phyloP scores from a whole-genome alignment of 129 eudicot species.

The Tanacetum coccineum region DNA sequence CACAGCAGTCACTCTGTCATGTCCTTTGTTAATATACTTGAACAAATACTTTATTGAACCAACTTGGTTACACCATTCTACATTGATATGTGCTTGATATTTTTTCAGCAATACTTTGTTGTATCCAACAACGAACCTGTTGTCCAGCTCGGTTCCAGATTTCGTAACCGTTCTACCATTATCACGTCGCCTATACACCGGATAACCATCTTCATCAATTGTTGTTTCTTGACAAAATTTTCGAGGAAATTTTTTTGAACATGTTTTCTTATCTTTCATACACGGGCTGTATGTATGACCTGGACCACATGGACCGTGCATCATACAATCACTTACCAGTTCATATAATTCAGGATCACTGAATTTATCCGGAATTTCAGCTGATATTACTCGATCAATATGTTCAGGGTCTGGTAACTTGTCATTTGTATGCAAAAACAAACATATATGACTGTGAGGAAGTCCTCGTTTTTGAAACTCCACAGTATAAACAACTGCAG shows the following conservation, averaged over 20 bases:
- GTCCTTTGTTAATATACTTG: neutral
- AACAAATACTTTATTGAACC: too few species aligned
- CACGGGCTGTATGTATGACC: neutral
- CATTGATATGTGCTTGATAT: neutral
- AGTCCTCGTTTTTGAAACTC: neutral
- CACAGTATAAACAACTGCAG: neutral
- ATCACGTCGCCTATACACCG: neutral
- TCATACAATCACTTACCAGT: neutral
- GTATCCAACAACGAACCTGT: neutral
- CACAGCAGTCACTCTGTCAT: neutral
- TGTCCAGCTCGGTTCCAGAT: neutral
- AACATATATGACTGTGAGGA: neutral
- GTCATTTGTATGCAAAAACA: too few species aligned
- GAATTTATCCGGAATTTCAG: neutral
- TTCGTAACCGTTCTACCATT: neutral
- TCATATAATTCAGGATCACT: neutral
- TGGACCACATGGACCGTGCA: slow-evolving; percentile 8
- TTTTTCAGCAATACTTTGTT: neutral
- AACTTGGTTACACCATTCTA: neutral
- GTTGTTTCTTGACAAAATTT: neutral
- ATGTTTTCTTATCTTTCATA: neutral
- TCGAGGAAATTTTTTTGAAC: neutral
- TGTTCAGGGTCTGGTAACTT: neutral
- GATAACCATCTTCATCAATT: neutral
- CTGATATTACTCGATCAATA: neutral